Percentiles rank a stretch among this genome's conserved stretches.
Conservation (phyloP, 2,329 filamentous ascomycete genomes). For the Clarireedia monteithiana region DNA sequence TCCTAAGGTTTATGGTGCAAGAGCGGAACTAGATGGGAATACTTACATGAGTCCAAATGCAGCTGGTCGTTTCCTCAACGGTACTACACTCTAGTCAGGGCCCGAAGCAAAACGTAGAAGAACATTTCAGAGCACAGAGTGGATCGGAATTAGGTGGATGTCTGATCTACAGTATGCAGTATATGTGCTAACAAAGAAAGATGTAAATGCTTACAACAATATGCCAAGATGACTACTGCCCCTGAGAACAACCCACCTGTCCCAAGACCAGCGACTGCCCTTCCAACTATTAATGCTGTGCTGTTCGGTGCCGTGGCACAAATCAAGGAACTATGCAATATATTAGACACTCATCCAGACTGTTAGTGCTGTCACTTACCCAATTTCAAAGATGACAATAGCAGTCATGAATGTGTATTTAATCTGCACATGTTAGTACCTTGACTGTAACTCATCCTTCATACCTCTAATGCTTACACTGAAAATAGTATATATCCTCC, state of each 20-base stretch:
- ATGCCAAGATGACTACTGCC: conserved; percentile 25
- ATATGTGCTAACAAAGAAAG: too few relatives aligned
- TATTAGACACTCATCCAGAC: neutral
- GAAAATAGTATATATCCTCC: conserved; percentile 29
- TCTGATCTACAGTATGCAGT: too few relatives aligned
- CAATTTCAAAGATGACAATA: conserved; percentile 28
- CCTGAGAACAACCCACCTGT: conserved; percentile 33
- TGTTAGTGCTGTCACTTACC: neutral
- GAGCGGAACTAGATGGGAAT: neutral
- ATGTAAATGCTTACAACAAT: conserved; percentile 8
- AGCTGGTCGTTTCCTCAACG: conserved; percentile 23
- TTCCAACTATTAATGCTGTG: conserved; percentile 26
- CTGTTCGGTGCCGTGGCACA: conserved; percentile 27
- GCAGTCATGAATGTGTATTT: conserved; percentile 27
- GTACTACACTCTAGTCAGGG: conserved; percentile 10
- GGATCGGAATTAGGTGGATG: too few relatives aligned
- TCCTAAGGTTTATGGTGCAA: neutral
- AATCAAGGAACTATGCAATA: conserved; percentile 18
- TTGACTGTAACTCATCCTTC: neutral
- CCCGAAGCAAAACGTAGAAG: neutral
- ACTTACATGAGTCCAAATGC: conserved; percentile 24
- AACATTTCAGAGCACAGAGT: too few relatives aligned
- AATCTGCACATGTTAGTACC: conserved; percentile 12
- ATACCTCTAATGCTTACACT: neutral
- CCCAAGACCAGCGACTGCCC: conserved; percentile 27